These are phyloP conservation scores for Podila epicladia DNA, from an alignment of 192 early-diverging fungal species.

Conservation along the genomic window DNA sequence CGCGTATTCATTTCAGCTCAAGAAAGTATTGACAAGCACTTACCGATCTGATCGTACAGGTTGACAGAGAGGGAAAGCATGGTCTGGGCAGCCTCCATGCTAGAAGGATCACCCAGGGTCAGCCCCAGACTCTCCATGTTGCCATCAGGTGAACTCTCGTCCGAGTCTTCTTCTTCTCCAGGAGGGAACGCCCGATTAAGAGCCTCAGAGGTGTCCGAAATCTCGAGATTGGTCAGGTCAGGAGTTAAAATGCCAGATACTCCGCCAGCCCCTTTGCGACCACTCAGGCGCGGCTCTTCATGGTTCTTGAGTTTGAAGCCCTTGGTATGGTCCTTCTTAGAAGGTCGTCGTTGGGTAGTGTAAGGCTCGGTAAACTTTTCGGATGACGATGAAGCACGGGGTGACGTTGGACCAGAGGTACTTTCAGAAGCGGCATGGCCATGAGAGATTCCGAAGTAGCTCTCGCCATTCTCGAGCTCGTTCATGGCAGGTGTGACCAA, in stretches of 20 bases:
- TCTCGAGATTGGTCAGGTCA: slow-evolving; percentile 5
- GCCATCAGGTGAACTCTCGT: slow-evolving; percentile 18
- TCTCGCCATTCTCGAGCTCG: slow-evolving; percentile 5
- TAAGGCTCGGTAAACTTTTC: slow-evolving; percentile 36
- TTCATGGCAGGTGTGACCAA: slow-evolving; percentile 16
- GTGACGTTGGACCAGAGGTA: not conserved
- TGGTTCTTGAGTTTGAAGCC: slow-evolving; percentile 56
- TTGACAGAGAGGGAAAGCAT: slow-evolving; percentile 68
- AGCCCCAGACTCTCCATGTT: slow-evolving; percentile 58
- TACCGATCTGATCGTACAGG: slow-evolving; percentile 77
- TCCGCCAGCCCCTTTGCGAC: slow-evolving; percentile 5
- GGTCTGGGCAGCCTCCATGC: slow-evolving; percentile 63
- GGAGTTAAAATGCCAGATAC: slow-evolving; percentile 6
- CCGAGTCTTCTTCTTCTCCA: slow-evolving; percentile 5
- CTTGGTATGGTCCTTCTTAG: slow-evolving; percentile 18
- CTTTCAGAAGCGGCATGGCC: slow-evolving; percentile 1
- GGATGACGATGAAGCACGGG: slow-evolving; percentile 8
- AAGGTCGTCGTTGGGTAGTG: slow-evolving; percentile 9
- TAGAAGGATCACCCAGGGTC: slow-evolving; percentile 70
- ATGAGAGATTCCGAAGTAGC: slow-evolving; percentile 20
- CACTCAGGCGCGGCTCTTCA: slow-evolving; percentile 26
- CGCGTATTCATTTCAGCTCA: not conserved
- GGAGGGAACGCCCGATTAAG: not conserved
- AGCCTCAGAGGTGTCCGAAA: slow-evolving; percentile 4
- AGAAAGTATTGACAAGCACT: not conserved